Evolutionary conservation across 1,284 basidiomycete species (phyloP).

Genomic region (Pyrrhoderma lamaoense): DNA sequence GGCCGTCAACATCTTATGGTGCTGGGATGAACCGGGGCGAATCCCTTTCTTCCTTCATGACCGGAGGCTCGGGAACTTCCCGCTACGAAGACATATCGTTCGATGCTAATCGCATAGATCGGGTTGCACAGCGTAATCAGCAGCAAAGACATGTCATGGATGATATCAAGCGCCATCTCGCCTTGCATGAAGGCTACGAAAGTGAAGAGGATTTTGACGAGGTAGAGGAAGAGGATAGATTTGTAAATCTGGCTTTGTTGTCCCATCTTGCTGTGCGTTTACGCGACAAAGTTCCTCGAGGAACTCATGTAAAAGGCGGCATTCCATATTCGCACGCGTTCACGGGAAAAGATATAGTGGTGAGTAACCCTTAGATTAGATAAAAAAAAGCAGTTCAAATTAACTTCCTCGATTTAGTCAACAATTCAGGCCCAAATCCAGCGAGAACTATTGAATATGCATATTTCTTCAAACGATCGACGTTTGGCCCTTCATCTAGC

Average conservation of each 20-base stretch:
- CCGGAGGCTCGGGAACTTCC: conserved; percentile 12
- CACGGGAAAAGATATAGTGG: conserved; percentile 88
- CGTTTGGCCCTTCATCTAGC: conserved; percentile 82
- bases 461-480: conserved; percentile 62
- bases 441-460: conserved; percentile 63
- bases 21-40: conserved; percentile 12
- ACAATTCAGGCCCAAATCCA: conserved; percentile 78
- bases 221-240: conserved; percentile 68
- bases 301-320: conserved; percentile 84
- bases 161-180: conserved; percentile 35
- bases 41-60: conserved; percentile 17
- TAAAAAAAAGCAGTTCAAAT: no score
- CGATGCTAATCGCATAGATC: conserved; percentile 14
- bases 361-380: conserved; percentile 35
- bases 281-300: conserved; percentile 78
- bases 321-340: conserved; percentile 84
- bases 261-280: conserved; percentile 86
- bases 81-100: conserved; percentile 11
- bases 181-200: conserved; percentile 37
- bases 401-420: conserved; percentile 40
- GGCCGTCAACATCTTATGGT: conserved; percentile 22
- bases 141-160: conserved; percentile 28
- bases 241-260: conserved; percentile 82
- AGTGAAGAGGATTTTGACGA: conserved; percentile 48
- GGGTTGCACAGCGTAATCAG: conserved; percentile 9